Conservation (phyloP, 306 rosid genomes). For the Quercus agrifolia region DNA sequence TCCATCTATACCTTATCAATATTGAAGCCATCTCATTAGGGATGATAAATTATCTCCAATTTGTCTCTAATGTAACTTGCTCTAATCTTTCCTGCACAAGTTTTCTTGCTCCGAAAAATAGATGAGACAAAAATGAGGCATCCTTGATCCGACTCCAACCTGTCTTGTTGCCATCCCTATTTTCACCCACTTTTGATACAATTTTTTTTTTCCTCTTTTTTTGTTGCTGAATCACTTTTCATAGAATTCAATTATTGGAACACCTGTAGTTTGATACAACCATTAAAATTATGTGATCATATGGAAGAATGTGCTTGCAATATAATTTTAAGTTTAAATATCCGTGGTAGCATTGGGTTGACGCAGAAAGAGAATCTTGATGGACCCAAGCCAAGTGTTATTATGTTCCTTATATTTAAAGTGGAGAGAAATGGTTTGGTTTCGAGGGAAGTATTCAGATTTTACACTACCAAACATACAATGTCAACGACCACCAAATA, state of each 20-base stretch:
- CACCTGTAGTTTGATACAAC: neutral
- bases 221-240: neutral
- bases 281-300: neutral
- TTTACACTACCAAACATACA: neutral
- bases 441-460: neutral
- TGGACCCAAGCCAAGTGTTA: constrained; percentile 11
- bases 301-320: neutral
- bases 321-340: neutral
- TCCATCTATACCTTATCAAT: too few species aligned
- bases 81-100: too few species aligned
- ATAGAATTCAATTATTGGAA: neutral
- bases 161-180: too few species aligned
- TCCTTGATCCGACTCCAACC: too few species aligned
- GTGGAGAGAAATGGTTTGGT: neutral
- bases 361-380: constrained; percentile 20
- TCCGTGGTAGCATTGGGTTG: constrained; percentile 6
- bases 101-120: too few species aligned
- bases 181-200: too few species aligned
- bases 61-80: too few species aligned
- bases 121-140: too few species aligned
- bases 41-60: too few species aligned
- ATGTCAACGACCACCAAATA: neutral
- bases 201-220: too few species aligned
- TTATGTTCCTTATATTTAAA: neutral
- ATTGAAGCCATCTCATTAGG: too few species aligned